Percentiles rank a stretch among this genome's conserved stretches.
Conservation (phyloP, 495 filamentous ascomycete species). For the Neurospora sp. region DNA sequence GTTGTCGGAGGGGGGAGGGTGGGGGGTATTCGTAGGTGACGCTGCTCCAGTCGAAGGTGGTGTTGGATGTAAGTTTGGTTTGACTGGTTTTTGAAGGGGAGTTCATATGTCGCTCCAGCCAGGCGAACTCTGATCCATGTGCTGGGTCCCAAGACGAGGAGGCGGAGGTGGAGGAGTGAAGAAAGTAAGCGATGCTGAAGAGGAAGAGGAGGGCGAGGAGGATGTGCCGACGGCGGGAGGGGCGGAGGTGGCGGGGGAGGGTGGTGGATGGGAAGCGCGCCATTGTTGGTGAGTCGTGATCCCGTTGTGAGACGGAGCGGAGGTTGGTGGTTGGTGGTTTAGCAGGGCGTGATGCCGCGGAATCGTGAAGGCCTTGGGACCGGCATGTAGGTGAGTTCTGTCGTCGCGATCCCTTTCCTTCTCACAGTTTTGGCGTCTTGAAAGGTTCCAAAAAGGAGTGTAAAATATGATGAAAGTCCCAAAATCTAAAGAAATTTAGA, state of each 20-base stretch:
- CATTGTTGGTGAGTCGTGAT: too few relatives aligned
- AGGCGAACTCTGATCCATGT: slow-evolving; percentile 9
- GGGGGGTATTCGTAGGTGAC: slow-evolving; percentile 44
- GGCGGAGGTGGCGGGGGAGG: not conserved
- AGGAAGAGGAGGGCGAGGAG: not conserved
- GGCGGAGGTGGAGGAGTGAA: too few relatives aligned
- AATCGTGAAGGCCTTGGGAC: too few relatives aligned
- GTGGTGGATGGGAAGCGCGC: not conserved
- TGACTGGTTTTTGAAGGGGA: not conserved
- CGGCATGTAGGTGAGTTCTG: too few relatives aligned
- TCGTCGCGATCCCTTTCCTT: too few relatives aligned
- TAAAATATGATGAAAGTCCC: not conserved
- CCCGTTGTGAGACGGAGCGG: too few relatives aligned
- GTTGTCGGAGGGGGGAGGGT: slow-evolving; percentile 39
- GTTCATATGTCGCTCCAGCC: slow-evolving; percentile 26
- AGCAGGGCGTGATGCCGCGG: not conserved
- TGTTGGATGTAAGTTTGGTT: not conserved
- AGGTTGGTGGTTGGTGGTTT: too few relatives aligned
- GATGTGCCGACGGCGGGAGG: not conserved
- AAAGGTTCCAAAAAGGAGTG: too few relatives aligned
- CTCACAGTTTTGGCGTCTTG: too few relatives aligned
- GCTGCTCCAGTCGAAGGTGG: slow-evolving; percentile 48
- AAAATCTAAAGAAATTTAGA: too few relatives aligned
- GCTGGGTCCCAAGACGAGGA: too few relatives aligned
- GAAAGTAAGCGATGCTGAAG: slow-evolving; percentile 1